phyloP scores from a whole-genome alignment of 345 rosid species.

The Linum usitatissimum region DNA sequence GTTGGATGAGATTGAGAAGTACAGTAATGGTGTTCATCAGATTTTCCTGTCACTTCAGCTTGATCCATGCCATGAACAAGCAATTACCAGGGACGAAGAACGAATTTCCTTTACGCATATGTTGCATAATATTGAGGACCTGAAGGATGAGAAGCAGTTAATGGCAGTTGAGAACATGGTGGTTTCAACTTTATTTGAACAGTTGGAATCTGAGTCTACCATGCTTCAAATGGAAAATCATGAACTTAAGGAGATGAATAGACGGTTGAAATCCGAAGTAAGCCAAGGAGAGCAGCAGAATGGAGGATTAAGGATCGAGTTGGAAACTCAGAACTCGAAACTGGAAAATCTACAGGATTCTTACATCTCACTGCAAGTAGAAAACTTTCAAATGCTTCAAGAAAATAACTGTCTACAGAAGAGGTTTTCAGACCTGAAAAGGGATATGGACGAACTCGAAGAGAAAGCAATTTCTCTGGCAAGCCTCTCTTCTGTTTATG shows the following conservation, averaged over 20 bases:
- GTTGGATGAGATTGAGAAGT: constrained; percentile 22
- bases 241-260: constrained; percentile 52
- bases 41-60: constrained; percentile 42
- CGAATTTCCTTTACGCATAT: constrained; percentile 37
- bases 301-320: constrained; percentile 29
- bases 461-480: constrained; percentile 43
- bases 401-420: constrained; percentile 34
- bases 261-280: constrained; percentile 42
- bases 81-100: constrained; percentile 22
- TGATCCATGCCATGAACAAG: constrained; percentile 33
- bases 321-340: constrained; percentile 30
- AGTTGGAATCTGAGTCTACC: constrained; percentile 30
- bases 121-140: constrained; percentile 38
- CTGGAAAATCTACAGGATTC: constrained; percentile 41
- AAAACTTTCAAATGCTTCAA: constrained; percentile 32
- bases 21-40: constrained; percentile 17
- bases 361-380: constrained; percentile 37
- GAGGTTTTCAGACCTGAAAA: constrained; percentile 38
- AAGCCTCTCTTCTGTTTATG: constrained; percentile 39
- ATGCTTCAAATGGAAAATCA: constrained; percentile 37
- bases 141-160: constrained; percentile 59
- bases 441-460: constrained; percentile 36
- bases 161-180: constrained; percentile 70
- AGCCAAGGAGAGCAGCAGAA: constrained; percentile 30
- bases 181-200: constrained; percentile 46